Evolutionary conservation across 1,139 yeast species (phyloP).

Genomic region (Blastobotrys ciferrii): DNA sequence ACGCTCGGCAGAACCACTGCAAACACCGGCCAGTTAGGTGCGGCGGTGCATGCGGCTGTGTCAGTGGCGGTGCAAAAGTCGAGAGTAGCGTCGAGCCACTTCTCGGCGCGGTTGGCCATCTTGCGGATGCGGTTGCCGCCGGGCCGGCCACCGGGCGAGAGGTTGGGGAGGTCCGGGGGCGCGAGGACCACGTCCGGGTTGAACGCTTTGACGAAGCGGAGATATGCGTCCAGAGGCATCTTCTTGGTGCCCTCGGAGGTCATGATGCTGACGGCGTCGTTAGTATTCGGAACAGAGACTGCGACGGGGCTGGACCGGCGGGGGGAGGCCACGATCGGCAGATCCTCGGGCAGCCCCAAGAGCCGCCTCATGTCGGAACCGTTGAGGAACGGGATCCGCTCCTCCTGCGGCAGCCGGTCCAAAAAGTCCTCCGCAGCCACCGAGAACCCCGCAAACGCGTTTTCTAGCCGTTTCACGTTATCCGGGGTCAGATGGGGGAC

Average conservation of each 20-base stretch:
- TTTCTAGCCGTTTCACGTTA: constrained; percentile 25
- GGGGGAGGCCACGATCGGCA: constrained; percentile 30
- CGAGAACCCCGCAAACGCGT: constrained; percentile 26
- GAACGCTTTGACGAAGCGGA: constrained; percentile 26
- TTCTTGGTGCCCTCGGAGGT: constrained; percentile 40
- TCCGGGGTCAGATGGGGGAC: constrained; percentile 45
- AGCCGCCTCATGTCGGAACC: constrained; percentile 20
- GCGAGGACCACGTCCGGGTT: constrained; percentile 35
- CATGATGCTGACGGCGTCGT: constrained; percentile 33
- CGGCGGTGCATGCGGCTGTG: constrained; percentile 5
- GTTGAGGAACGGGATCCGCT: constrained; percentile 23
- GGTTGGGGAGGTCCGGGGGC: constrained; percentile 36
- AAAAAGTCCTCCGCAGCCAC: constrained; percentile 36
- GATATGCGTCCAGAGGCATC: constrained; percentile 29
- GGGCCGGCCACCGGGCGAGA: constrained; percentile 33
- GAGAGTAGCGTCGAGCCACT: constrained; percentile 35
- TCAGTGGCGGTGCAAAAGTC: too few species aligned
- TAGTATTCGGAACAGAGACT: constrained; percentile 37
- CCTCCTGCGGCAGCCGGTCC: constrained; percentile 27
- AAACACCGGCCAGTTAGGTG: constrained; percentile 30
- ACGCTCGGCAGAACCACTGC: constrained; percentile 36
- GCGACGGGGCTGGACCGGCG: constrained; percentile 34
- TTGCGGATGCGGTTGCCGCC: constrained; percentile 39
- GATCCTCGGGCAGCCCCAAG: constrained; percentile 25
- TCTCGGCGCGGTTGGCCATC: constrained; percentile 36